Conservation (phyloP, 768 basidiomycete genomes). For the Lactarius quietus region DNA sequence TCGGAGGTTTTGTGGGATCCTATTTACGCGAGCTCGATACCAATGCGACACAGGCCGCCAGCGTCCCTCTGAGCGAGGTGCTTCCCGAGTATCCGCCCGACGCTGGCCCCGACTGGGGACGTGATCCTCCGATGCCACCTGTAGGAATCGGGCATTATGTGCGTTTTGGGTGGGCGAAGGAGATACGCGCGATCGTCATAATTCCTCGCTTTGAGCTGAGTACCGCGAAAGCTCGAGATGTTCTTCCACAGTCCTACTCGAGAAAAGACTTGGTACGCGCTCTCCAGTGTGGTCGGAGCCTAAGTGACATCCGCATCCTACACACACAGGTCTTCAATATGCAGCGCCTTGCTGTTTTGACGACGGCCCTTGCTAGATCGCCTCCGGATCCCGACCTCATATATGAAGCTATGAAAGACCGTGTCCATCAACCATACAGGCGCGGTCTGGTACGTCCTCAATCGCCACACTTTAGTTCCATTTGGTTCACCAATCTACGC, state of each 20-base stretch:
- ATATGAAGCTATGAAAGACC: conserved; percentile 99
- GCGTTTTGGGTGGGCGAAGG: conserved; percentile 78
- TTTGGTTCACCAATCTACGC: conserved; percentile 7
- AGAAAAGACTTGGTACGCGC: conserved; percentile 78
- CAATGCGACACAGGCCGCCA: conserved; percentile 75
- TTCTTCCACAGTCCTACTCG: conserved; percentile 80
- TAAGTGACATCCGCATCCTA: conserved; percentile 4
- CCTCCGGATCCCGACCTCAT: conserved; percentile 96
- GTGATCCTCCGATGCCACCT: conserved; percentile 84
- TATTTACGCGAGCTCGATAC: conserved; percentile 89
- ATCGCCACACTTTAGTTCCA: not conserved
- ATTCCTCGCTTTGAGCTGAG: conserved; percentile 95
- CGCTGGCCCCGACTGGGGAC: conserved; percentile 89
- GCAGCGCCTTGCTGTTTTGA: conserved; percentile 92
- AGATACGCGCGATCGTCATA: conserved; percentile 89
- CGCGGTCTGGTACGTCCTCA: conserved; percentile 63
- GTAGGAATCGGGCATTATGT: conserved; percentile 92
- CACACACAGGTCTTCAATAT: conserved; percentile 88
- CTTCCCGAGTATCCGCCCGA: conserved; percentile 94
- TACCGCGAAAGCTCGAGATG: conserved; percentile 90
- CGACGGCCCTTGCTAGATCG: conserved; percentile 84
- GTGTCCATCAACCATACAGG: conserved; percentile 95
- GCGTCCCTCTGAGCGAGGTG: conserved; percentile 93
- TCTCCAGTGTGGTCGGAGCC: not conserved
- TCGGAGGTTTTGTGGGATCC: conserved; percentile 96